A percentile compares a stretch with the other conserved stretches of the same genome.
These are phyloP conservation scores for Zoysia matrella DNA, from an alignment of 202 grass and related monocot species.

Conservation along the genomic window DNA sequence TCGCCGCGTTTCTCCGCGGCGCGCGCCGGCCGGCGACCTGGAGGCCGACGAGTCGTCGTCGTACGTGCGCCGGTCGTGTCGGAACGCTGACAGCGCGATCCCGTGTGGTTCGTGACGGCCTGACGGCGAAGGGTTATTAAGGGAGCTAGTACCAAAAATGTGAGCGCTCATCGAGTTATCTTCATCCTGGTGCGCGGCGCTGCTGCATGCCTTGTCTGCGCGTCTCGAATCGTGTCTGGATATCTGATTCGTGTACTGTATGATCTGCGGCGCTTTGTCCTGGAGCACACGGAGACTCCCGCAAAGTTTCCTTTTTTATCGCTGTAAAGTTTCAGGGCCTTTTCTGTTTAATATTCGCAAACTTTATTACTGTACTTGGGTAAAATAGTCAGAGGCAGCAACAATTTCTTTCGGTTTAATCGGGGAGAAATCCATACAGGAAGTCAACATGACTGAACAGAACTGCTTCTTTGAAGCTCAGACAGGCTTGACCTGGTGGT, in stretches of 20 bases:
- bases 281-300: not conserved
- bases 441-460: slow-evolving; percentile 10
- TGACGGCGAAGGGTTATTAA: not conserved
- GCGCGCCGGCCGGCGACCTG: not conserved
- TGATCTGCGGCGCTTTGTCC: not conserved
- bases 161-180: not conserved
- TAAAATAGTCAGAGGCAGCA: not conserved
- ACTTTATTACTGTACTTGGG: not conserved
- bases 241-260: not conserved
- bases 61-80: not conserved
- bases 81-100: not conserved
- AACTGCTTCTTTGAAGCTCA: not conserved
- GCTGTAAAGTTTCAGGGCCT: too few relatives aligned
- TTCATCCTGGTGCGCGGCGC: not conserved
- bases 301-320: not conserved
- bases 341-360: too few relatives aligned
- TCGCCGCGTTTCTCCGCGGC: not conserved
- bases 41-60: not conserved
- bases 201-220: not conserved
- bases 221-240: not conserved
- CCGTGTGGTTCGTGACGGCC: not conserved
- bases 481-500: not conserved
- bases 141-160: not conserved
- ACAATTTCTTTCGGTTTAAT: too few relatives aligned
- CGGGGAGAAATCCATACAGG: too few relatives aligned